Base-by-base conservation (phyloP, 148 eudicot genomes). In the Linanthus parryae region DNA sequence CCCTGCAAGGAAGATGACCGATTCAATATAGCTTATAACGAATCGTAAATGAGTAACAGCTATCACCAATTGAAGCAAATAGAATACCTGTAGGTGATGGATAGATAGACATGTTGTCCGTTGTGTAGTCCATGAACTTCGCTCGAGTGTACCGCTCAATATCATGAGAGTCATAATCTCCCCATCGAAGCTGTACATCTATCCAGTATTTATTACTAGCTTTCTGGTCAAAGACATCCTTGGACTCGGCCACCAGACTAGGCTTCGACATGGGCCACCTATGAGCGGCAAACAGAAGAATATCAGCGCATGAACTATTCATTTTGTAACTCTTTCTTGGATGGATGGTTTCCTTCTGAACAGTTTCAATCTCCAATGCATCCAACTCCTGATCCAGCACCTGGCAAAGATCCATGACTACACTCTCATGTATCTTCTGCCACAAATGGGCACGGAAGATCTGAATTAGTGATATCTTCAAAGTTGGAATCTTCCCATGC, bases 251-350 rank as follows among this genome's bases (percentile, higher is more conserved):
- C 46, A 94, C 99, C 62, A 94, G 64, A 73, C 99, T 94, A 15
- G 99, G 99, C 55, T 94, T 94, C 22, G 99, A 94, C 99, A 94
- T 94, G 16, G 80, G 88, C 99, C 99, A 94, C 65, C 92, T 94
- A 73, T 94, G 99, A n/a, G 99, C 99, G 54, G 99, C 99, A 80
- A 94, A 94, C 18, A 94, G 78, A 56, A 94, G 92, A 39, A 94
- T 66, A 16, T 94, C 99, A 54, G 99, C 99, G 69, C 99, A 94
- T 1, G 96, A 88, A 40, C 99, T 94, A 70, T 94, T 94, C 99
- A 94, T 94, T 62, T 94, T 94, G 62, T 94, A 94, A 76, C 99
- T 94, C 69, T 94, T 94, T 49, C 99, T 77, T 3, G 99, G 99
- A 74, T 94, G 99, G 57, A 94, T 94, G 23, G 99, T 88, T 76